Conservation (phyloP, 2,329 filamentous ascomycete genomes). For the Balansia obtecta region DNA sequence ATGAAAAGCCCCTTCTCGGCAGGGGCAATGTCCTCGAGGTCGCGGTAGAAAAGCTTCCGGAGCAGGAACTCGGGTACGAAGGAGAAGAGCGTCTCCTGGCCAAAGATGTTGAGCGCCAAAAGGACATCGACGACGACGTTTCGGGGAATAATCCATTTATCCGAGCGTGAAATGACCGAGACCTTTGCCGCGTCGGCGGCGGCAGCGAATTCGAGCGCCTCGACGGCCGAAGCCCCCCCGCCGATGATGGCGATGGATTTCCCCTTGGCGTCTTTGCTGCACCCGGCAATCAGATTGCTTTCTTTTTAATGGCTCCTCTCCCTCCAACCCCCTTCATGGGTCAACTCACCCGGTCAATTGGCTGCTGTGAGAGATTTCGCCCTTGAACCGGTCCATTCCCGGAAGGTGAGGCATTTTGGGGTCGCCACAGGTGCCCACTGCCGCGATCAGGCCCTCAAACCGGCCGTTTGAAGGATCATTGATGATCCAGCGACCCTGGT, state of each 20-base stretch:
- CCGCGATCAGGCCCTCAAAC: constrained; percentile 70
- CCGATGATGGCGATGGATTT: constrained; percentile 70
- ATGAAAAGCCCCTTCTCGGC: constrained; percentile 60
- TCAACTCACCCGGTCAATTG: constrained; percentile 47
- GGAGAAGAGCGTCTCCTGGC: constrained; percentile 61
- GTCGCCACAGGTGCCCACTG: constrained; percentile 70
- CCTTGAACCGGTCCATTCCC: constrained; percentile 60
- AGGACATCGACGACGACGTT: constrained; percentile 64
- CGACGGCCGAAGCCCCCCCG: constrained; percentile 69
- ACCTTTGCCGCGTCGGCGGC: constrained; percentile 53
- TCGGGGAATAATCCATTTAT: constrained; percentile 81
- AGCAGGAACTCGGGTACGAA: constrained; percentile 69
- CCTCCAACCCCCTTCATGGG: too few relatives aligned
- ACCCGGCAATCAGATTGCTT: neutral
- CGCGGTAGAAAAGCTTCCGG: constrained; percentile 70
- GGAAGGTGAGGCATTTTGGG: constrained; percentile 60
- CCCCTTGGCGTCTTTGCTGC: constrained; percentile 53
- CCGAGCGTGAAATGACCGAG: constrained; percentile 61
- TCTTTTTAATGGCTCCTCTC: too few relatives aligned
- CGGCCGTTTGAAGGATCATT: constrained; percentile 57
- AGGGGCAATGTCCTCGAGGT: constrained; percentile 62
- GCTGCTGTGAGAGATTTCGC: constrained; percentile 63
- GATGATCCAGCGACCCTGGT: constrained; percentile 61
- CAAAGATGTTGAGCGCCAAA: constrained; percentile 66
- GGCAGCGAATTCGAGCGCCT: constrained; percentile 69